Base-by-base conservation (phyloP, 1,284 basidiomycete genomes). In the Moesziomyces sp. region DNA sequence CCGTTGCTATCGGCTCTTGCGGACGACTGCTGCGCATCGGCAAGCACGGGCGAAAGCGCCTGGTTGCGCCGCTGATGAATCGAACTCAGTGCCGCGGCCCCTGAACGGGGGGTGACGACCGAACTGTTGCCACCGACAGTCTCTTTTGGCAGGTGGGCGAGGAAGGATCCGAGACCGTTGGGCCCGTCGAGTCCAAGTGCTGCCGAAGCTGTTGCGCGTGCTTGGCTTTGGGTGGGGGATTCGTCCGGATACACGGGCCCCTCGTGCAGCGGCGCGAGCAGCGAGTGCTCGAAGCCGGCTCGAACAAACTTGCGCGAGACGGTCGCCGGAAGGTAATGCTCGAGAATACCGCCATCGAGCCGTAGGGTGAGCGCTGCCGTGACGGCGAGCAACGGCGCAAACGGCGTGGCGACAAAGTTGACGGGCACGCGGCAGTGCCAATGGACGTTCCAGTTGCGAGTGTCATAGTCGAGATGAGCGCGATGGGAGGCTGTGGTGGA, bases 181-280 rank as follows among this genome's bases (percentile, higher is more conserved):
- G 67, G 72, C 16, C 72, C 67, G 18, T 74, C 72, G 38, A 74
- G 60, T 6, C 72, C 67, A 10, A 74, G 57, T 5, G 67, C 63
- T 5, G 59, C 58, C 6, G 67, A 56, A 7, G 63, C 66, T n/a
- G 38, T 57, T 3, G 58, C 61, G 43, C 72, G 23, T 18, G 62
- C 61, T 24, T 64, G 57, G 18, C 67, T 74, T 38, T 74, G 67
- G 5, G 61, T 38, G 0, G 59, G 62, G 11, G 72, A 74, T 28
- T 74, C 72, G 43, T 74, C 67, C n/a, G 72, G 72, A 58, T 74
- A 74, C 24, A 74, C 57, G 5, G 72, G 67, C 19, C 72, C 72
- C 48, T 74, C 66, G 33, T 74, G 67, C 33, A 74, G 42, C 18
- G 72, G 72, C 8, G 72, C 28, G 18, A 74, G 53, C 10, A 74